Evolutionary conservation across 495 filamentous ascomycete genomes (phyloP).

Genomic region (Xylaria nigripes): DNA sequence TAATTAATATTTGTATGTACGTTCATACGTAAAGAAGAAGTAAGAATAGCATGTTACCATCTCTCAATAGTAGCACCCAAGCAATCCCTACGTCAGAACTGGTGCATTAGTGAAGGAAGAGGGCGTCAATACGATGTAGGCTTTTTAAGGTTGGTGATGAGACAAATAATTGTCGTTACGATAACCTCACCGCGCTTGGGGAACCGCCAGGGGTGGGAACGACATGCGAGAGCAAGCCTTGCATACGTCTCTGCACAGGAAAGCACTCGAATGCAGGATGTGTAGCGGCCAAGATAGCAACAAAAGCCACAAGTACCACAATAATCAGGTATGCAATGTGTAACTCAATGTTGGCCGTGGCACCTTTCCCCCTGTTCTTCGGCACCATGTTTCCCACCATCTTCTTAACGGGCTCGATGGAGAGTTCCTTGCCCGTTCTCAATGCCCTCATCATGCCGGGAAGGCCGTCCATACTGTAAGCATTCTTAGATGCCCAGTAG

Average conservation of each 20-base stretch:
- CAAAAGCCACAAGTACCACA: constrained; percentile 12
- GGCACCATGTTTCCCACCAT: constrained; percentile 37
- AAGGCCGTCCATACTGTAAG: constrained; percentile 46
- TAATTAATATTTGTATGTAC: too few species aligned
- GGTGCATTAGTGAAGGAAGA: too few species aligned
- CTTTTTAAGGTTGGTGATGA: too few species aligned
- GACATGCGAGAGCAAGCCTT: constrained; percentile 12
- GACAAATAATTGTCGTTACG: background rate
- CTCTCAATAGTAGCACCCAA: too few species aligned
- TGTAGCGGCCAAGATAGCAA: constrained; percentile 20
- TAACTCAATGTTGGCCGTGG: constrained; percentile 5
- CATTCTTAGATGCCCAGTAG: constrained; percentile 52
- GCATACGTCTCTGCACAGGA: constrained; percentile 17
- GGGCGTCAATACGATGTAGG: too few species aligned
- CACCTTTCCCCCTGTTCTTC: constrained; percentile 15
- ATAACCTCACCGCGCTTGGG: constrained; percentile 15
- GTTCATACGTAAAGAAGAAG: too few species aligned
- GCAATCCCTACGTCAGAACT: too few species aligned
- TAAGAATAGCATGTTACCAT: too few species aligned
- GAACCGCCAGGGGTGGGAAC: constrained; percentile 13
- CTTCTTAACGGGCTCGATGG: constrained; percentile 43
- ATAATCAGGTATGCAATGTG: constrained; percentile 19
- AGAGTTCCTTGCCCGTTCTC: constrained; percentile 31
- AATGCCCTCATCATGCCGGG: constrained; percentile 41
- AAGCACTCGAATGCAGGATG: constrained; percentile 22